Base-by-base conservation (phyloP, 805 yeast species). In the Sugiyamaella qingdaonensis region DNA sequence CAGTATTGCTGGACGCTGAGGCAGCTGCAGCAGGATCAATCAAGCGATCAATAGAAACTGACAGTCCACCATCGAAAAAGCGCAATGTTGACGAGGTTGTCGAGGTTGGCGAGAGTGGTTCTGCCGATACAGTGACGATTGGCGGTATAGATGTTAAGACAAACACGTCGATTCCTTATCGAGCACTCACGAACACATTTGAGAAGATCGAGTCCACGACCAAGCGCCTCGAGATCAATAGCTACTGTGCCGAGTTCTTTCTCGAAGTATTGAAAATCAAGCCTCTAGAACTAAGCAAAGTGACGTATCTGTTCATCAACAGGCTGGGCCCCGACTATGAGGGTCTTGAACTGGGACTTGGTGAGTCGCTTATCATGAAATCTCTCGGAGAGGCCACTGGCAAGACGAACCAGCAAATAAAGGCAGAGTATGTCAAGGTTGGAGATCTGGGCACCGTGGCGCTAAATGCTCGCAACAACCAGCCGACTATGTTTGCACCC, bases 391-490 rank as follows among this genome's bases (percentile, higher is more conserved):
- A 88, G 64, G 81, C 95, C 48, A 91, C 96, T 14, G 99, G 99
- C 1, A 76, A 95, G 52, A 78, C 91, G 0, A 60, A 81, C 0
- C 72, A 81, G 2, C 88, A 84, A 56, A 79, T 94, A 50, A 90
- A 82, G 65, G 73, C 75, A 32, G 94, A 88, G 55, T 87, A 85
- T 63, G 84, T 82, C 50, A 81, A 86, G 57, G 78, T 80, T 7
- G 99, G 99, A 36, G 99, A 94, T 71, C 75, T 94, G 54, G 99
- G 99, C 1, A 72, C 80, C 34, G 94, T 94, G 53, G 98, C 99
- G 0, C 81, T 83, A 59, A 79, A 80, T 52, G 88, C 97, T 0
- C 78, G 97, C 61, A 77, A 85, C 11, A 87, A 82, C 18, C 99
- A 94, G 66, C 85, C 95, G 1, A 81, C 96, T 0, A 91, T 94